phyloP scores from a whole-genome alignment of 1,139 yeast genomes.

The Saccharomycopsis phalli region DNA sequence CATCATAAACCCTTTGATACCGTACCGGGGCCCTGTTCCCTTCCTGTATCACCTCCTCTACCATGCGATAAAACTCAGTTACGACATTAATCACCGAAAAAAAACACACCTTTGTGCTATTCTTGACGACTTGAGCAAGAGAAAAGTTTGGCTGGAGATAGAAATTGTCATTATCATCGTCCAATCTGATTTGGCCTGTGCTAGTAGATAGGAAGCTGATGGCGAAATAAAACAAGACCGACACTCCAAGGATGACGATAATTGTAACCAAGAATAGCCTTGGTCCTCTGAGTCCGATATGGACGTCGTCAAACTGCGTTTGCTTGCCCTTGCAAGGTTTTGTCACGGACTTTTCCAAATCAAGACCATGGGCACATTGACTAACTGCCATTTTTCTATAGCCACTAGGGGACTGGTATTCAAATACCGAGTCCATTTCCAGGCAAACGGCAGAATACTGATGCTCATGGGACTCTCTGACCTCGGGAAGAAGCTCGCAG shows the following conservation, averaged over 20 bases:
- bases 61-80: conserved; percentile 5
- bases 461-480: conserved; percentile 5
- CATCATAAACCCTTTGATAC: conserved; percentile 1
- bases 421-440: conserved; percentile 37
- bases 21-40: neutral
- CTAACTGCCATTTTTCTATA: conserved; percentile 49
- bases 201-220: conserved; percentile 55
- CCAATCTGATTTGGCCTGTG: conserved; percentile 62
- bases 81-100: neutral
- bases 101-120: neutral
- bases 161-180: conserved; percentile 34
- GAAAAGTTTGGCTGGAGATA: conserved; percentile 5
- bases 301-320: conserved; percentile 42
- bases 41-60: conserved; percentile 11
- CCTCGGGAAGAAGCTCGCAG: conserved; percentile 53
- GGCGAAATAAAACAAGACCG: conserved; percentile 41
- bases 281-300: conserved; percentile 41
- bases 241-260: conserved; percentile 40
- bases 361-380: conserved; percentile 49
- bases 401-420: conserved; percentile 58
- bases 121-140: neutral
- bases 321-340: conserved; percentile 74
- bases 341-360: conserved; percentile 45
- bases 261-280: conserved; percentile 35
- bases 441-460: conserved; percentile 42